Base-by-base conservation (phyloP, 768 basidiomycete species). In the Pleurotus ostreatus region DNA sequence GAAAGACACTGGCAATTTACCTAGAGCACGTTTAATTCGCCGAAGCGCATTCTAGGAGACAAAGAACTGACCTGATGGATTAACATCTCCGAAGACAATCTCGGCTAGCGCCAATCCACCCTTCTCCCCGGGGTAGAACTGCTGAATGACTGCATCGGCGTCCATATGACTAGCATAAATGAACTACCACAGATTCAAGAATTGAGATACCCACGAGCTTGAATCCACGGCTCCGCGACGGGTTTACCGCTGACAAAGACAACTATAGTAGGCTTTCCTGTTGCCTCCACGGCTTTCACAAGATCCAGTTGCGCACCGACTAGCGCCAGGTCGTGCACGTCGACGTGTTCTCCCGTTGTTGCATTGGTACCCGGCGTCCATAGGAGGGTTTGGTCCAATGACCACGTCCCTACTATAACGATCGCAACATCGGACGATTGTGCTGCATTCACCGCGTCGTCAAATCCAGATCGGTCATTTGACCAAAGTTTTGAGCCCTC, bases 401-500 rank as follows among this genome's bases (percentile, higher is more conserved):
- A 79, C 84, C 83, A 85, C 1, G 83, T 85, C 11, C 84, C 84
- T 18, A 79, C 85, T 75, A 88, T 80, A 18, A 88, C 84, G 34
- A 88, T 70, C 0, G 84, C 83, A 15, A 81, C 80, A 56, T 87
- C 84, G 1, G 83, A 83, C 2, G 63, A 61, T 46, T 75, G 62
- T 0, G 85, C 85, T 4, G 79, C 79, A 7, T 71, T 63, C 1
- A 88, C 74, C 3, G 86, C 87, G 1, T 66, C 82, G 2, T 74
- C 61, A 57, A 87, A 77, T 0, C 71, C 79, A 12, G 79, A 80
- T 55, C 81, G 71, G 60, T 85, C 84, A 57, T 83, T 81, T 2
- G 85, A 86, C 84, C 85, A 87, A n/a, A 88, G 74, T 60, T 86
- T 72, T 59, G 76, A 82, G 12, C 86, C 86, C 70, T 87, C 75